Evolutionary conservation across 2,329 filamentous ascomycete species (phyloP).

Genomic region (Catunica adiposa): DNA sequence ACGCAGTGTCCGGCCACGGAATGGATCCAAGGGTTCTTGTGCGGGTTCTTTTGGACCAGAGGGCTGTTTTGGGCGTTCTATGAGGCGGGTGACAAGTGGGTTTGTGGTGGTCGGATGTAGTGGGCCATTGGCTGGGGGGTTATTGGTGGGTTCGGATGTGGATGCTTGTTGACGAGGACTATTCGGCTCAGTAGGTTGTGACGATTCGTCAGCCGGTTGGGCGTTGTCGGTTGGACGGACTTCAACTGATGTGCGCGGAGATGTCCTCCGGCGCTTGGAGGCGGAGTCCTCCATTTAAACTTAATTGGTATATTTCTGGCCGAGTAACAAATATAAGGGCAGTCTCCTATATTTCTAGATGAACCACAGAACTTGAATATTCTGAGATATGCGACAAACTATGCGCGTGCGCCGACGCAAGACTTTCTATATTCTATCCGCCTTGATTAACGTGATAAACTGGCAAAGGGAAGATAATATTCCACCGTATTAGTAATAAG

Average conservation of each 20-base stretch:
- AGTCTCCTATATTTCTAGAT: too few relatives aligned
- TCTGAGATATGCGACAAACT: too few relatives aligned
- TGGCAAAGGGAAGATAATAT: too few relatives aligned
- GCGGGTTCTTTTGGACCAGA: background rate
- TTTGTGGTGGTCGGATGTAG: constrained; percentile 2
- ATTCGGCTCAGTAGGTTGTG: background rate
- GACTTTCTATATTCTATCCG: too few relatives aligned
- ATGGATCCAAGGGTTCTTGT: constrained; percentile 5
- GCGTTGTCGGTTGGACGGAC: constrained; percentile 14
- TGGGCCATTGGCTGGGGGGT: background rate
- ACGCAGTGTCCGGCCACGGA: constrained; percentile 16
- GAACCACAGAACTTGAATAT: too few relatives aligned
- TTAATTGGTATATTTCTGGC: too few relatives aligned
- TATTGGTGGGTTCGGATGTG: background rate
- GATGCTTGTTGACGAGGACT: background rate
- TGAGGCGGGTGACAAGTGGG: background rate
- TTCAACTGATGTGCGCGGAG: constrained; percentile 32
- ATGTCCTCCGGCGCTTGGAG: constrained; percentile 47
- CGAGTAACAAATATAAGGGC: too few relatives aligned
- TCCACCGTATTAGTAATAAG: too few relatives aligned
- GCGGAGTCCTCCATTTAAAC: constrained; percentile 28
- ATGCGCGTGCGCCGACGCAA: too few relatives aligned
- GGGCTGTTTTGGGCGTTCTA: background rate
- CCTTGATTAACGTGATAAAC: too few relatives aligned
- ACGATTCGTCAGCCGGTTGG: background rate